These are phyloP conservation scores for Chlamydomonas incerta DNA, from an alignment of 139 green algal genomes.

Conservation along the genomic window DNA sequence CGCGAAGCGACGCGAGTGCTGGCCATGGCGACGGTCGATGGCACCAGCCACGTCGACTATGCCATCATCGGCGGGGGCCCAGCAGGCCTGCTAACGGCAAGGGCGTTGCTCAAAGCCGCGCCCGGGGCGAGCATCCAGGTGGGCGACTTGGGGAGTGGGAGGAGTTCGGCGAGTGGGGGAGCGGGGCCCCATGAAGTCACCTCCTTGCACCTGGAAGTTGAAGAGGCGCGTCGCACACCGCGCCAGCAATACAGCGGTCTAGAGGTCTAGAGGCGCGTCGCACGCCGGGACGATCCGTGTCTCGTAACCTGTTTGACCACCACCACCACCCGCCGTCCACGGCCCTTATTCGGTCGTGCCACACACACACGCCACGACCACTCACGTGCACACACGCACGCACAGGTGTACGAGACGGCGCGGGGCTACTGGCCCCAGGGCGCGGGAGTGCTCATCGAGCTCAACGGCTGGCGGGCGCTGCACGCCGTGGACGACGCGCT, in stretches of 20 bases:
- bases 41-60: not conserved
- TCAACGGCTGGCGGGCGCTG: conserved; percentile 30
- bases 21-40: no score
- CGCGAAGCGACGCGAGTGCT: no score
- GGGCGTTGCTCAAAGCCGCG: not conserved
- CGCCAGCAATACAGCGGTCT: no score
- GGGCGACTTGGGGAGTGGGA: no score
- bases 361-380: not conserved
- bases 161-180: no score
- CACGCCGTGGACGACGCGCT: conserved; percentile 5
- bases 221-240: no score
- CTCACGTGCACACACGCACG: no score
- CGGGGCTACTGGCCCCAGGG: conserved; percentile 5
- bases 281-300: not conserved
- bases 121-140: not conserved
- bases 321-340: not conserved
- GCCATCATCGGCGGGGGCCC: conserved; percentile 3
- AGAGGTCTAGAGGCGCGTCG: not conserved
- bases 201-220: no score
- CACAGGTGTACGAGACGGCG: conserved; percentile 2
- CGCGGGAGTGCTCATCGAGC: not conserved
- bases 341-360: not conserved
- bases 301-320: not conserved
- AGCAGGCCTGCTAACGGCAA: not conserved
- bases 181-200: no score